phyloP scores from a whole-genome alignment of 176 grass and related monocot species.

The Oryza glumipatula region DNA sequence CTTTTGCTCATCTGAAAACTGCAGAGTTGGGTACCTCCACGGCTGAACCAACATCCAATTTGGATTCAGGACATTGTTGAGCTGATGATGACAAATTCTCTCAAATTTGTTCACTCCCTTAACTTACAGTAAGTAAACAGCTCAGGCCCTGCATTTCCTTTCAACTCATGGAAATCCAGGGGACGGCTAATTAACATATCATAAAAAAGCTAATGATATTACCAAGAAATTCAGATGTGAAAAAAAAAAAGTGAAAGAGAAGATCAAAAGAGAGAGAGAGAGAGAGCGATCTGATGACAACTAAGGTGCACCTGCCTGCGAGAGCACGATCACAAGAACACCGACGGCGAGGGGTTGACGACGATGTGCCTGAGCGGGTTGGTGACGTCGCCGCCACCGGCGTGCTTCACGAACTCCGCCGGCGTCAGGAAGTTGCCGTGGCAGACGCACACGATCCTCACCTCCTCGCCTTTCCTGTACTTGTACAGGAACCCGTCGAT shows the following conservation, averaged over 20 bases:
- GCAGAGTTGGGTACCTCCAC: neutral
- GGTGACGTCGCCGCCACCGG: slow-evolving; percentile 74
- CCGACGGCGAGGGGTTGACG: slow-evolving; percentile 54
- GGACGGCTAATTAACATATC: slow-evolving; percentile 29
- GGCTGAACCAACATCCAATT: slow-evolving; percentile 18
- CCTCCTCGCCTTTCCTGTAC: slow-evolving; percentile 73
- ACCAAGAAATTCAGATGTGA: slow-evolving; percentile 13
- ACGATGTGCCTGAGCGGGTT: slow-evolving; percentile 88
- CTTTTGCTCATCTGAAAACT: neutral
- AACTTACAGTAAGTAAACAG: slow-evolving; percentile 46
- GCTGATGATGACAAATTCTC: neutral
- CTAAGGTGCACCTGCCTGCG: too few relatives aligned
- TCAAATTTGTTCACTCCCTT: slow-evolving; percentile 22
- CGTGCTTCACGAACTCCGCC: slow-evolving; percentile 85
- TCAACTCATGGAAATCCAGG: slow-evolving; percentile 24
- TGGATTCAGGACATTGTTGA: slow-evolving; percentile 11
- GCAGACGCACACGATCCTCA: slow-evolving; percentile 95
- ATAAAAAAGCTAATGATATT: neutral
- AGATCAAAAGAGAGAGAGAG: neutral
- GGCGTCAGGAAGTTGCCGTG: slow-evolving; percentile 93
- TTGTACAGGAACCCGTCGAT: slow-evolving; percentile 95
- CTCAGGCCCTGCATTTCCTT: slow-evolving; percentile 32
- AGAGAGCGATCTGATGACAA: neutral
- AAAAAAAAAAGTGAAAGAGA: neutral
- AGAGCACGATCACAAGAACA: slow-evolving; percentile 48